phyloP scores from a whole-genome alignment of 805 yeast genomes.

The Millerago galiae region DNA sequence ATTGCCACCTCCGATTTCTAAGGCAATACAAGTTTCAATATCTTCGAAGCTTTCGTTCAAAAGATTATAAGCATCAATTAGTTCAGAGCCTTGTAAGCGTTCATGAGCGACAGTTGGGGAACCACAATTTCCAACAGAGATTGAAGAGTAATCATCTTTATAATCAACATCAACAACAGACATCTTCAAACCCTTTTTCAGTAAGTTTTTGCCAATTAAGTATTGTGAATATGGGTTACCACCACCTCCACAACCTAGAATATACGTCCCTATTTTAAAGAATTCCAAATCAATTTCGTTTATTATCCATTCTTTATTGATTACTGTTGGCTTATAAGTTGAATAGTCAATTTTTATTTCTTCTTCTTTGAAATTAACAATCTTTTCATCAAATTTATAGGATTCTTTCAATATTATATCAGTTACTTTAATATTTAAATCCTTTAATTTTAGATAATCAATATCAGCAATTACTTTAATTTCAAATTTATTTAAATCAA shows the following conservation, averaged over 20 bases:
- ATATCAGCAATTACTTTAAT: conserved; percentile 18
- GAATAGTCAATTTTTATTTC: conserved; percentile 19
- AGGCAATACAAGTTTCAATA: conserved; percentile 31
- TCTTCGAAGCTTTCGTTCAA: conserved; percentile 17
- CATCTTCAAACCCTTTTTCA: conserved; percentile 30
- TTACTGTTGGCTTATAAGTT: conserved; percentile 14
- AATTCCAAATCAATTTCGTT: conserved; percentile 31
- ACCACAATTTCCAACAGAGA: conserved; percentile 26
- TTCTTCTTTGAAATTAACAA: conserved; percentile 17
- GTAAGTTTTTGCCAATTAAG: conserved; percentile 28
- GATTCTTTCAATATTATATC: neutral
- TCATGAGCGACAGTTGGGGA: conserved; percentile 18
- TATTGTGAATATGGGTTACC: conserved; percentile 39
- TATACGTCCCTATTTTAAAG: conserved; percentile 37
- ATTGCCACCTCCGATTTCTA: conserved; percentile 41
- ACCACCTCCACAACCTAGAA: conserved; percentile 48
- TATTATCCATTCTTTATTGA: conserved; percentile 21
- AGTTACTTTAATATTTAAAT: conserved; percentile 7
- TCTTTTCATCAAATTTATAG: neutral
- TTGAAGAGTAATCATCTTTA: conserved; percentile 27
- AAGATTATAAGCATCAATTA: conserved; percentile 26
- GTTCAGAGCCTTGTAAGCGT: conserved; percentile 33
- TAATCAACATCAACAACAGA: conserved; percentile 27
- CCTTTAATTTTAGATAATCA: conserved; percentile 20
- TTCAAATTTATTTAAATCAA: conserved; percentile 22